Conservation (phyloP, 1,284 basidiomycete species). For the Fomitopsis pinicola region DNA sequence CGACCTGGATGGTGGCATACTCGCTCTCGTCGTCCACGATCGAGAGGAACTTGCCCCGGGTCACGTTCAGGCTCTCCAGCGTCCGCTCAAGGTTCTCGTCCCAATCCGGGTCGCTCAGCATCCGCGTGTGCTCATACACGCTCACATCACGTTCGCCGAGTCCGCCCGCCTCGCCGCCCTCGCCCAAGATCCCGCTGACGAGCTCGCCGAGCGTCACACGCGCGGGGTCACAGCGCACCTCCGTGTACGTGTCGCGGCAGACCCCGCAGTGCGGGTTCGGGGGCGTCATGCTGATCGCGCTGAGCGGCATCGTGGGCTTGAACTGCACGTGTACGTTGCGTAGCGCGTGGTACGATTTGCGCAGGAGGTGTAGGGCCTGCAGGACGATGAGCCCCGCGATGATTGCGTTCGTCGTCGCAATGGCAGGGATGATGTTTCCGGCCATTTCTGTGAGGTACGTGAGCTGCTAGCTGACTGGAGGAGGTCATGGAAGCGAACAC, state of each 20-base stretch:
- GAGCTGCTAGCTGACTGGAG: not conserved
- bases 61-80: slow-evolving; percentile 68
- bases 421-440: slow-evolving; percentile 98
- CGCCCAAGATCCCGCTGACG: slow-evolving; percentile 62
- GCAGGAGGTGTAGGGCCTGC: slow-evolving; percentile 83
- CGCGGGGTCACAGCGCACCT: slow-evolving; percentile 65
- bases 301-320: slow-evolving; percentile 72
- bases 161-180: slow-evolving; percentile 35
- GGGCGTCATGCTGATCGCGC: slow-evolving; percentile 53
- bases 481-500: slow-evolving; percentile 1
- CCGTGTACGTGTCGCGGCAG: slow-evolving; percentile 83
- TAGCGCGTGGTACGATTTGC: slow-evolving; percentile 51
- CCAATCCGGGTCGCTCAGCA: slow-evolving; percentile 87
- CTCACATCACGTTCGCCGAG: slow-evolving; percentile 58
- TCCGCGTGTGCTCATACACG: slow-evolving; percentile 80
- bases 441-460: slow-evolving; percentile 80
- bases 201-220: slow-evolving; percentile 70
- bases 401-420: slow-evolving; percentile 98
- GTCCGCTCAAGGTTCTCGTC: slow-evolving; percentile 79
- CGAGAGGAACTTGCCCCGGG: slow-evolving; percentile 76
- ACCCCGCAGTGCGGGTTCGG: slow-evolving; percentile 80
- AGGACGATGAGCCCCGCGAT: slow-evolving; percentile 93
- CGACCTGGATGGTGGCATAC: slow-evolving; percentile 70
- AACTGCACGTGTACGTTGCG: slow-evolving; percentile 75
- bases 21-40: slow-evolving; percentile 89